These are phyloP conservation scores for Hibiscus mutabilis DNA, from an alignment of 345 rosid species.

Conservation along the genomic window DNA sequence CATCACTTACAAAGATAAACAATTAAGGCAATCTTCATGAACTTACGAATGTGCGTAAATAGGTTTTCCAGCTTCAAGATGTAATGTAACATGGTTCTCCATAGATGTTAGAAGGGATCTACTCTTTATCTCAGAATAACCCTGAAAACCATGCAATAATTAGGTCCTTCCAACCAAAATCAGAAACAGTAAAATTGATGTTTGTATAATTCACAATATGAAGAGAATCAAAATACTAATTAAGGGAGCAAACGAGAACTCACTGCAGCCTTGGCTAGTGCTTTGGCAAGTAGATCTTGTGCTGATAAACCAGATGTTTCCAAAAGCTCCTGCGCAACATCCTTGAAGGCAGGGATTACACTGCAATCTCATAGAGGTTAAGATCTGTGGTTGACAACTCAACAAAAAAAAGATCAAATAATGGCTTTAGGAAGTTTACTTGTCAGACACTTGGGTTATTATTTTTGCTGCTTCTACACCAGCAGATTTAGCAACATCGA, in stretches of 20 bases:
- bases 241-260: no score
- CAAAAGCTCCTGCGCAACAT: constrained; percentile 71
- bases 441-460: constrained; percentile 74
- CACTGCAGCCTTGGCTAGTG: constrained; percentile 89
- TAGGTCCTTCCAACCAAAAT: no score
- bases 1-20: no score
- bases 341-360: constrained; percentile 79
- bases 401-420: background rate
- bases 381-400: background rate
- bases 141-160: constrained; percentile 45
- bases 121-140: constrained; percentile 77
- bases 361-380: constrained; percentile 34
- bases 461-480: constrained; percentile 72
- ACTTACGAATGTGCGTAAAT: constrained; percentile 72
- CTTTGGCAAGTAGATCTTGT: constrained; percentile 81
- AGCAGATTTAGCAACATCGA: constrained; percentile 77
- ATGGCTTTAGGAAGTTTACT: constrained; percentile 33
- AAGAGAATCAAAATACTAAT: background rate
- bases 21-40: no score
- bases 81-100: constrained; percentile 81
- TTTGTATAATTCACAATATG: background rate
- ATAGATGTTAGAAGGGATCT: constrained; percentile 83
- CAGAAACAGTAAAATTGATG: no score
- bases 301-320: constrained; percentile 68
- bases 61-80: constrained; percentile 68